These are phyloP conservation scores for Physaria fendleri DNA, from an alignment of 345 rosid species.

Conservation along the genomic window DNA sequence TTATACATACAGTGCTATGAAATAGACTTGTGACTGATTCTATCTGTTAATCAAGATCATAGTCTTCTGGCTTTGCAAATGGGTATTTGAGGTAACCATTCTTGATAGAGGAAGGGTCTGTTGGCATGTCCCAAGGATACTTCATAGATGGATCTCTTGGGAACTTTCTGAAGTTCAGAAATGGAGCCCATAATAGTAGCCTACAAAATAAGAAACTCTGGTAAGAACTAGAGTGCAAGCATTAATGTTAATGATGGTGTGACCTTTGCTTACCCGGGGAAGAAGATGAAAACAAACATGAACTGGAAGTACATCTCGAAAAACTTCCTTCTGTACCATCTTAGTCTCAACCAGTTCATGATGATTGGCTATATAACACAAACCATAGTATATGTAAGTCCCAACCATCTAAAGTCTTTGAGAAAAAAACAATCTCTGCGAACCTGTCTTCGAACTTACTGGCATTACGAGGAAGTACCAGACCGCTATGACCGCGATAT, in stretches of 20 bases:
- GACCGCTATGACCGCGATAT: constrained; percentile 49
- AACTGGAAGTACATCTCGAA: constrained; percentile 84
- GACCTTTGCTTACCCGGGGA: constrained; percentile 56
- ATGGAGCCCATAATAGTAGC: constrained; percentile 76
- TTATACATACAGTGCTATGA: neutral
- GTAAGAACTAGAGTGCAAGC: neutral
- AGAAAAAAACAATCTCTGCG: neutral
- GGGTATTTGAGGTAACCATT: constrained; percentile 55
- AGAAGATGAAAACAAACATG: constrained; percentile 88
- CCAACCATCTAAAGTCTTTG: neutral
- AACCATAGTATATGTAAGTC: neutral
- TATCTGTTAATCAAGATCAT: constrained; percentile 24
- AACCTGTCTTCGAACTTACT: constrained; percentile 34
- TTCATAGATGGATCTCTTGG: constrained; percentile 81
- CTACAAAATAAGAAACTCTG: constrained; percentile 29
- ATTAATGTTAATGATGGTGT: neutral
- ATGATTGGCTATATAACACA: constrained; percentile 71
- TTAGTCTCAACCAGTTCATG: constrained; percentile 83
- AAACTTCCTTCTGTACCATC: constrained; percentile 79
- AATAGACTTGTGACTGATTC: neutral
- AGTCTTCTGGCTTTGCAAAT: constrained; percentile 76
- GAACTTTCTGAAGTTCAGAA: constrained; percentile 82
- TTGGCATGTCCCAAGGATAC: constrained; percentile 80
- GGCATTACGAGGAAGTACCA: constrained; percentile 74
- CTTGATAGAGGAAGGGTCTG: constrained; percentile 50